phyloP scores from a whole-genome alignment of 148 eudicot genomes.

The Dianthus caryophyllus region DNA sequence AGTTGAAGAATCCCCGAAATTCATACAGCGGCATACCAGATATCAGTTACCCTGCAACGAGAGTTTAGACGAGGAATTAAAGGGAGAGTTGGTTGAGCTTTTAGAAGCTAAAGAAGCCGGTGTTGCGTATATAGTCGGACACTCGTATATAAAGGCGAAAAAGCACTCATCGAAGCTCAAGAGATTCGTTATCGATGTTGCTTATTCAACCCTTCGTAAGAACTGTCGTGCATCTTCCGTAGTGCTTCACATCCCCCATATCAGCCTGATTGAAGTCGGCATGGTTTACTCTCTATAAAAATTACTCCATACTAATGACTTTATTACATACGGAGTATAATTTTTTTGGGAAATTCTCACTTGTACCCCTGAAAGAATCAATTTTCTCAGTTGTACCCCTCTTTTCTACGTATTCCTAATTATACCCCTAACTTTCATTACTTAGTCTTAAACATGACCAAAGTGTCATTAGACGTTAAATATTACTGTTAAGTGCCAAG shows the following conservation, averaged over 20 bases:
- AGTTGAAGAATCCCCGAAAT: constrained; percentile 23
- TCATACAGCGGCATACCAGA: constrained; percentile 23
- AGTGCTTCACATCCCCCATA: constrained; percentile 41
- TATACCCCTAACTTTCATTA: no score
- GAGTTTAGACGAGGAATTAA: constrained; percentile 21
- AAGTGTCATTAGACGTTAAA: no score
- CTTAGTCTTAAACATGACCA: no score
- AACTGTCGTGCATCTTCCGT: constrained; percentile 41
- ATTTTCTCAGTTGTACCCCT: no score
- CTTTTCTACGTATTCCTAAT: no score
- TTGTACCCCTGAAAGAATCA: no score
- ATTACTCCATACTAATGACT: no score
- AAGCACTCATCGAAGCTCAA: constrained; percentile 31
- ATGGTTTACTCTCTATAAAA: constrained; percentile 35
- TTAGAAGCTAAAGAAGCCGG: constrained; percentile 46
- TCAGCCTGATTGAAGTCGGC: constrained; percentile 47
- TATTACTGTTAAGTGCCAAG: no score
- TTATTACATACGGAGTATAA: no score
- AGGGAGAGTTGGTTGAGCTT: constrained; percentile 38
- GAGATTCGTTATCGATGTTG: constrained; percentile 33
- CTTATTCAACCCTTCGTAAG: constrained; percentile 34
- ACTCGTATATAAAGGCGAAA: constrained; percentile 37
- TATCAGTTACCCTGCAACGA: constrained; percentile 30
- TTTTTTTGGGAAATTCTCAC: no score
- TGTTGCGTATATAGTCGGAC: constrained; percentile 41